Percentiles rank a stretch among this genome's conserved stretches.
phyloP scores from a whole-genome alignment of 495 filamentous ascomycete genomes.

The Podospora sp. region DNA sequence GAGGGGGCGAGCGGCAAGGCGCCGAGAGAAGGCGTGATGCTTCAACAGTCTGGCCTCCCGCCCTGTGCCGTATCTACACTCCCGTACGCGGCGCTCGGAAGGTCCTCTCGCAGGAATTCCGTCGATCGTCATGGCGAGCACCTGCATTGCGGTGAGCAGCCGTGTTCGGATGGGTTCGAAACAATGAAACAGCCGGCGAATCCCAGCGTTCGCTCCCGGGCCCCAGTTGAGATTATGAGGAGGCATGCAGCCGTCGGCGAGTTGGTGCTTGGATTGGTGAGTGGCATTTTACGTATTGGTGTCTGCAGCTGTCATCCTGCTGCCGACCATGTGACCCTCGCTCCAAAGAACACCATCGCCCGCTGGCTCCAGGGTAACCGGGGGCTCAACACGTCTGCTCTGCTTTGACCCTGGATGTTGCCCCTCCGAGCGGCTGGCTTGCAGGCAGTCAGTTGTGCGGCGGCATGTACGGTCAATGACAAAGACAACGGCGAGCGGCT shows the following conservation, averaged over 20 bases:
- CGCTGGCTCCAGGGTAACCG: not conserved
- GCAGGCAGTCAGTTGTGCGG: not conserved
- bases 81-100: not conserved
- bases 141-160: not conserved
- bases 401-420: not conserved
- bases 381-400: not conserved
- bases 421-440: not conserved
- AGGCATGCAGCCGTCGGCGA: constrained; percentile 17
- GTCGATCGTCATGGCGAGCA: not conserved
- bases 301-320: constrained; percentile 4
- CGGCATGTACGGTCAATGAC: not conserved
- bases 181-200: constrained; percentile 18
- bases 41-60: not conserved
- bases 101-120: not conserved
- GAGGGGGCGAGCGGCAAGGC: not conserved
- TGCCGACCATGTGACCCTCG: not conserved
- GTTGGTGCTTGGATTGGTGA: constrained; percentile 8
- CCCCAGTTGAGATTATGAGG: constrained; percentile 22
- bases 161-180: constrained; percentile 4
- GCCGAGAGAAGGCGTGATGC: not conserved
- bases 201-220: constrained; percentile 7
- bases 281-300: not conserved
- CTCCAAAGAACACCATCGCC: too few species aligned
- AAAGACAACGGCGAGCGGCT: not conserved
- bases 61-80: not conserved